These are phyloP conservation scores for Trypanosoma platydactyli DNA, from an alignment of 208 protist genomes.

Conservation along the genomic window DNA sequence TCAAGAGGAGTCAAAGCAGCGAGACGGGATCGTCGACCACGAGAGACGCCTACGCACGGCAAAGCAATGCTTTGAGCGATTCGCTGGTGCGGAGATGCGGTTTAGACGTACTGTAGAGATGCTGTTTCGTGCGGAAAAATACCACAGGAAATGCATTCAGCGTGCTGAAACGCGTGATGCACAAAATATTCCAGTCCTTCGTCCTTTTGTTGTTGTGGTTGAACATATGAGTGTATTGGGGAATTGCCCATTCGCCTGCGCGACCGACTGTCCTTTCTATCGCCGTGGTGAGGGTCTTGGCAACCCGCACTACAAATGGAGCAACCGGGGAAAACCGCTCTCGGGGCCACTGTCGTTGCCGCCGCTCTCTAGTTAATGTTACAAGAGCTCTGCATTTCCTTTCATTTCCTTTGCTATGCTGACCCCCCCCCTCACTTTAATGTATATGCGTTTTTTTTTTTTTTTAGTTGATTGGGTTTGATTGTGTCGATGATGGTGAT, in stretches of 20 bases:
- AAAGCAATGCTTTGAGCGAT: conserved; percentile 16
- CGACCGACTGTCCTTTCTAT: conserved; percentile 30
- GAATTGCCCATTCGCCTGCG: conserved; percentile 25
- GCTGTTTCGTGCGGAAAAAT: conserved; percentile 14
- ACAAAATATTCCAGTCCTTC: conserved; percentile 12
- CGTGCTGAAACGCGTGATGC: conserved; percentile 21
- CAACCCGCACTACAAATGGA: conserved; percentile 22
- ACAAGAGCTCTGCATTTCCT: too few species aligned
- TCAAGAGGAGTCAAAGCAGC: conserved; percentile 13
- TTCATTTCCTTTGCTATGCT: not conserved
- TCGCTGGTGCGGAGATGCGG: conserved; percentile 27
- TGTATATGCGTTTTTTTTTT: conserved; percentile 1
- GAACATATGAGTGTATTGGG: conserved; percentile 18
- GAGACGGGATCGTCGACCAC: conserved; percentile 3
- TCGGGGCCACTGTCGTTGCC: not conserved
- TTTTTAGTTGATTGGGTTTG: conserved; percentile 9
- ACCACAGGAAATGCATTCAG: conserved; percentile 15
- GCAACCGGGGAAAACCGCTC: not conserved
- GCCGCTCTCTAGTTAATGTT: not conserved
- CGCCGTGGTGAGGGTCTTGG: conserved; percentile 18
- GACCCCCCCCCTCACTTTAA: not conserved
- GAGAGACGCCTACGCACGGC: conserved; percentile 19
- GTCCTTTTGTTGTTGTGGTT: conserved; percentile 22
- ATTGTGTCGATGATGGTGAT: not conserved
- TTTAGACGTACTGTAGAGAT: conserved; percentile 14